Evolutionary conservation across 78 protist genomes (phyloP), one percentile per base, ranked within the genome.

Genomic region (Planoprotostelium fungivorum): DNA sequence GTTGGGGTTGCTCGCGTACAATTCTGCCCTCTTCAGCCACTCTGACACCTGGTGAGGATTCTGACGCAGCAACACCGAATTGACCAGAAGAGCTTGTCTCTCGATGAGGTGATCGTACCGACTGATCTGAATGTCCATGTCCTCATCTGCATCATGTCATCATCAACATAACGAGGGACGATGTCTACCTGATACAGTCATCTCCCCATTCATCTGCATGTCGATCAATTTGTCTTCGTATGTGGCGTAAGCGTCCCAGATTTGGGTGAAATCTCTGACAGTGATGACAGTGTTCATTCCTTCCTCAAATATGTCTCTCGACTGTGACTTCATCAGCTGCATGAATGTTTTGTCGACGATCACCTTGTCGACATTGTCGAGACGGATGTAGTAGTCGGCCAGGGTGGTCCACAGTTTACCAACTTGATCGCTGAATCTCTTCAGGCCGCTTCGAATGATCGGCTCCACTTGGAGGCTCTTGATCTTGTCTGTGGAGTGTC

Each of bases 261-360:
- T 73, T 36, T 90, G 87, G n/a, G 95, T 94, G 88, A 99, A 99
- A 88, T 97, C 99, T 31, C 96, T 86, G 34, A 98, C 99, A 0
- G 99, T 97, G 37, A 39, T 36, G 34, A 98, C 99, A 0, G 93
- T 37, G 1, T 9, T 1, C 84, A 98, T 87, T 5, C 94, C 99
- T 88, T 99, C 99, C 86, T 98, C 99, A 88, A 91, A 98, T 9
- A 98, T 90, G 91, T 98, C 99, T 38, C 99, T 94, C 10, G 99
- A 98, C 91, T 88, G 85, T 0, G 35, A 28, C 28, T 29, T 1
- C 73, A 16, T 34, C 10, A 87, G 9, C 86, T 38, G 16, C 87
- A 85, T 25, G 28, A 87, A 36, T 34, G 10, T 38, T 38, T 87
- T 51, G 10, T 85, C 9, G 9, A 16, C 25, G 84, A 38, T 1